Conservation (phyloP, 352 stramenopile genomes). For the Pythium dissimile region DNA sequence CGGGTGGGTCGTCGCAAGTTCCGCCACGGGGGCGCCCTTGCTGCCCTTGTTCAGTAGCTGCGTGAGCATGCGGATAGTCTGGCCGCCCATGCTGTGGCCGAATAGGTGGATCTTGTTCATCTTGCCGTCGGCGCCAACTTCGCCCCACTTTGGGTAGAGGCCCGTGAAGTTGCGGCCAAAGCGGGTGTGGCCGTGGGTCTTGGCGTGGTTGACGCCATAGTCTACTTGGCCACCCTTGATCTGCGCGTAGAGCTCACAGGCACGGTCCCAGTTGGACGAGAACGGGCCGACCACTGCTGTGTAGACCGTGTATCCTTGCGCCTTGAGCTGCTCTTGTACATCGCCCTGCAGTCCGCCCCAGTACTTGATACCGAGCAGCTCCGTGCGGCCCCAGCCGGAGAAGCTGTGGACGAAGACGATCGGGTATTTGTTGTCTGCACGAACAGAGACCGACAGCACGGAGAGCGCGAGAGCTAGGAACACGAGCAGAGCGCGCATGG, state of each 20-base stretch:
- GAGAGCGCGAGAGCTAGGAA: slow-evolving; percentile 8
- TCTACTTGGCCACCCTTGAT: slow-evolving; percentile 34
- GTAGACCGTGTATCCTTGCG: slow-evolving; percentile 29
- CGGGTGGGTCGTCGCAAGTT: slow-evolving; percentile 28
- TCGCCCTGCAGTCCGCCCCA: slow-evolving; percentile 26
- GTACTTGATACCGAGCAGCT: slow-evolving; percentile 22
- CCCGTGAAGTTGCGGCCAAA: slow-evolving; percentile 46
- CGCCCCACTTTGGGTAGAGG: slow-evolving; percentile 56
- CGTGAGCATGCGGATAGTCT: slow-evolving; percentile 73
- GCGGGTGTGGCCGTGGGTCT: slow-evolving; percentile 20
- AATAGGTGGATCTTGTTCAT: slow-evolving; percentile 69
- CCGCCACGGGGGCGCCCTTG: slow-evolving; percentile 30
- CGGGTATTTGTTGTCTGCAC: slow-evolving; percentile 21
- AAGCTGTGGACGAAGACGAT: slow-evolving; percentile 32
- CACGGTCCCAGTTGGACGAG: slow-evolving; percentile 37
- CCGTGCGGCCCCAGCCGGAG: slow-evolving; percentile 19
- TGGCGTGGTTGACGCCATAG: slow-evolving; percentile 27
- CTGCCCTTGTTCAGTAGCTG: slow-evolving; percentile 52
- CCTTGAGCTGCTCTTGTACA: slow-evolving; percentile 24
- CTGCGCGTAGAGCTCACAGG: slow-evolving; percentile 38
- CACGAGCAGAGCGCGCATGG: slow-evolving; percentile 9
- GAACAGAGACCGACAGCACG: not conserved
- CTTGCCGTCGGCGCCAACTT: slow-evolving; percentile 32
- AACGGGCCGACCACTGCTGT: slow-evolving; percentile 27
- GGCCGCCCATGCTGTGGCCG: slow-evolving; percentile 78